These are phyloP conservation scores for Teunomyces cretensis DNA, from an alignment of 805 yeast species.

Conservation along the genomic window DNA sequence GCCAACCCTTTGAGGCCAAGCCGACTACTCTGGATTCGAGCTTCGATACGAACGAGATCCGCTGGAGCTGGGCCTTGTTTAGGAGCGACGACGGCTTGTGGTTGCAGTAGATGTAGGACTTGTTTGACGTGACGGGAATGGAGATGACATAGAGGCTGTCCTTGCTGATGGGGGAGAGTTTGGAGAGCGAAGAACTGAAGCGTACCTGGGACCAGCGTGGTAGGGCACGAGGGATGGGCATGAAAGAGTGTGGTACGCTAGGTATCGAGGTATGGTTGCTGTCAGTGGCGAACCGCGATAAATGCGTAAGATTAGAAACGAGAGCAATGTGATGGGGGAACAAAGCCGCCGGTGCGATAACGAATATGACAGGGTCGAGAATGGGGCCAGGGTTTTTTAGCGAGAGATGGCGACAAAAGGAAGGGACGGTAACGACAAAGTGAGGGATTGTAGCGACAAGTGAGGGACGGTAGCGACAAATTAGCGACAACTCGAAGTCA, in stretches of 20 bases:
- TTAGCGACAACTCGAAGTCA: no score
- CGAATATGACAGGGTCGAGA: no score
- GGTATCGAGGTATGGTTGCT: not conserved
- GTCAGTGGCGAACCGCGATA: not conserved
- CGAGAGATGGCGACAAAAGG: no score
- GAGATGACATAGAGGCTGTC: slow-evolving; percentile 54
- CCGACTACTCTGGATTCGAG: slow-evolving; percentile 47
- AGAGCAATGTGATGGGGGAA: no score
- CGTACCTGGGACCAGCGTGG: not conserved
- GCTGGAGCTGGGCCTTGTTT: slow-evolving; percentile 21
- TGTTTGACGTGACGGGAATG: slow-evolving; percentile 65
- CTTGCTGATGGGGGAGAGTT: slow-evolving; percentile 6
- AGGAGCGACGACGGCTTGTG: slow-evolving; percentile 37
- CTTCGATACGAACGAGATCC: slow-evolving; percentile 34
- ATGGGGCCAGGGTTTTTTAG: no score
- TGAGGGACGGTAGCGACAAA: no score
- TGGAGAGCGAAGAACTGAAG: not conserved
- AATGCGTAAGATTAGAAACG: not conserved
- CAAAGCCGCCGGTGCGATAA: no score
- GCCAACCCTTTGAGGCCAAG: slow-evolving; percentile 63
- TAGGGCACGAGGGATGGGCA: not conserved
- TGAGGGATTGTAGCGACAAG: no score
- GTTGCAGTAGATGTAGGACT: slow-evolving; percentile 69
- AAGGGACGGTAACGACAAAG: no score
- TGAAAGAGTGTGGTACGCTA: not conserved